Evolutionary conservation across 768 basidiomycete species (phyloP).

Genomic region (Goffeauzyma gilvescens): DNA sequence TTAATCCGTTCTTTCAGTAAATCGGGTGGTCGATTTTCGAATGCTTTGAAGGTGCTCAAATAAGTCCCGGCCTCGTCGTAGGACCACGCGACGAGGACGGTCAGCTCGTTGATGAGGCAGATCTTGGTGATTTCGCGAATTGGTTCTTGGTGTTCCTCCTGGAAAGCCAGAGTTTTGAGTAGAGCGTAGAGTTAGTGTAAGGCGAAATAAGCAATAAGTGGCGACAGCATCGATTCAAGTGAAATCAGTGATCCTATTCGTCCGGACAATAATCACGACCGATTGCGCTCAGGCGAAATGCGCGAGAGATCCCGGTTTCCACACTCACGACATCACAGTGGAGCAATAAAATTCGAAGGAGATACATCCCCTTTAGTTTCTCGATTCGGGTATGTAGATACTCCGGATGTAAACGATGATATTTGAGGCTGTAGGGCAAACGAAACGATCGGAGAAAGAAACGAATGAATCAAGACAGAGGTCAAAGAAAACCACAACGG

Average conservation of each 20-base stretch:
- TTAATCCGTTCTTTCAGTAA: slow-evolving; percentile 87
- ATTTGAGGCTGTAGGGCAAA: slow-evolving; percentile 47
- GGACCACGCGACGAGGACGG: slow-evolving; percentile 83
- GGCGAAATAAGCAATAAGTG: too few relatives aligned
- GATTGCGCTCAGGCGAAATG: too few relatives aligned
- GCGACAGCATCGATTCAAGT: too few relatives aligned
- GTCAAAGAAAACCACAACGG: neutral
- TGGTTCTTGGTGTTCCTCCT: slow-evolving; percentile 79
- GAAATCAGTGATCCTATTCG: too few relatives aligned
- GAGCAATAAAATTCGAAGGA: slow-evolving; percentile 64
- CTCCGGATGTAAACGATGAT: slow-evolving; percentile 92
- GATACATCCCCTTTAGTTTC: slow-evolving; percentile 61
- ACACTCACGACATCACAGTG: slow-evolving; percentile 75
- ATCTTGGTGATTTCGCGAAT: slow-evolving; percentile 85
- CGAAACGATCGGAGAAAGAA: slow-evolving; percentile 3
- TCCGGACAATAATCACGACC: neutral
- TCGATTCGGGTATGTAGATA: slow-evolving; percentile 85
- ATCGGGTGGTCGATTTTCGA: slow-evolving; percentile 79
- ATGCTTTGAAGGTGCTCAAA: slow-evolving; percentile 74
- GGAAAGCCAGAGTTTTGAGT: neutral
- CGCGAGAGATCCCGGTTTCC: too few relatives aligned
- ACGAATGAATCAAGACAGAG: neutral
- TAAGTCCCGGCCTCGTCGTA: slow-evolving; percentile 88
- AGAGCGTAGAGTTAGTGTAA: neutral
- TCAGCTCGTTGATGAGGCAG: slow-evolving; percentile 80